Evolutionary conservation across 768 basidiomycete genomes (phyloP).

Genomic region (Termitomyces eurrhizus): DNA sequence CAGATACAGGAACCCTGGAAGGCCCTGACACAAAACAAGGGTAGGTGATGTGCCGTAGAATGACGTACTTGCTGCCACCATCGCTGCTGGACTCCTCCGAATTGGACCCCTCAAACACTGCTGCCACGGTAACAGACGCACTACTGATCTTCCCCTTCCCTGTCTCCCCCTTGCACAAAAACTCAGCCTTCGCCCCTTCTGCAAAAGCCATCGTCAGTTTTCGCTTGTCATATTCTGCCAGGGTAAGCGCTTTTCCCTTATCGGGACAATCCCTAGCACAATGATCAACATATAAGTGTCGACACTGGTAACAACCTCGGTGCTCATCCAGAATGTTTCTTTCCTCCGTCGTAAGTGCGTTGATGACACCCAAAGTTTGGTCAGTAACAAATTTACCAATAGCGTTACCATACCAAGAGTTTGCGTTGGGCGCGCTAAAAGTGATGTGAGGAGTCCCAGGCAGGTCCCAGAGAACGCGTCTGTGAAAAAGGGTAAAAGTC

Average conservation of each 20-base stretch:
- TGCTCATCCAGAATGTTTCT: not conserved
- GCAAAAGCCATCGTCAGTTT: not conserved
- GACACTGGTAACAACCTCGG: not conserved
- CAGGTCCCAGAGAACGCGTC: no score
- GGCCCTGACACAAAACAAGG: not conserved
- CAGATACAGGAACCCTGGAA: no score
- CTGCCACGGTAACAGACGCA: not conserved
- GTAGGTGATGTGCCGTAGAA: not conserved
- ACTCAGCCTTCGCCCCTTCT: not conserved
- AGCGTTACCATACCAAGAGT: no score
- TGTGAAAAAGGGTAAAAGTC: no score
- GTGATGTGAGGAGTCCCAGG: no score
- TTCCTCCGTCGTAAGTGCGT: not conserved
- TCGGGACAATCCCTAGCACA: no score
- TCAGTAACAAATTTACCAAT: no score
- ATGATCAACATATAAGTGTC: not conserved
- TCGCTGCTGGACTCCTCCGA: no score
- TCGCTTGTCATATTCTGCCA: not conserved
- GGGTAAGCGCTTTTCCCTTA: not conserved
- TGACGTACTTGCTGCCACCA: not conserved
- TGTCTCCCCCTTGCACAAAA: not conserved
- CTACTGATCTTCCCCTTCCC: no score
- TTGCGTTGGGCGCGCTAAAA: no score
- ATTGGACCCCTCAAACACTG: no score
- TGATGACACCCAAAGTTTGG: no score